Base-by-base conservation (phyloP, 2,329 filamentous ascomycete species). In the Exserohilum rostratum region DNA sequence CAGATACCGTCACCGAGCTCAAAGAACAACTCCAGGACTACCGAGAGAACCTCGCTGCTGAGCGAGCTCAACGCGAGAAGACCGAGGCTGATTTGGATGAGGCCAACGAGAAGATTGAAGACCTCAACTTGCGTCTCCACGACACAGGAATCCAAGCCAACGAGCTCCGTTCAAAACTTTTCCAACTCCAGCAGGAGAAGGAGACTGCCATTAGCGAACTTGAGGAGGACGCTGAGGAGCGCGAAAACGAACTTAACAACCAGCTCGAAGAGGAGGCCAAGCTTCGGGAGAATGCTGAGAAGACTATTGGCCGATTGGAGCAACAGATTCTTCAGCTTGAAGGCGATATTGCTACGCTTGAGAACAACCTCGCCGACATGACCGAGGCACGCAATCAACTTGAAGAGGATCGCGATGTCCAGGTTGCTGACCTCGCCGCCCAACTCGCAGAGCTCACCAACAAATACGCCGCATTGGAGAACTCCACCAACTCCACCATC, bases 91-190 rank as follows among this genome's bases (percentile, higher is more conserved):
- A 74, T 20, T 70, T 81, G 1, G 78, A 81, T 30, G 72, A 76
- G 10, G 72, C 74, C 20, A 76, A 78, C 48, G 69, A 66, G 6
- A 66, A 76, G 49, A 74, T 81, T 38, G 75, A 73, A 5, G 72
- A 73, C 6, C 70, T 80, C 18, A 72, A 78, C 17, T 47, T 69
- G 20, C 75, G 75, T 49, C 63, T 81, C 5, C 72, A 75, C 18
- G 68, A 75, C 17, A 64, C 70, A n/a, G 79, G 79, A 35, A 67
- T 76, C 13, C 73, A 79, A 55, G 78, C 78, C n/a, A 80, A 82
- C 29, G 74, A 79, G 59, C 73, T 82, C 22, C 78, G 79, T 3
- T 74, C 77, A 49, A 81, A 81, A 64, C 65, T 81, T 5, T 81
- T 79, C 62, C 70, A 78, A 44, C 66, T 77, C 2, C 79, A 81